phyloP scores from a whole-genome alignment of 179 eudicot species.

The Gypsophila paniculata region DNA sequence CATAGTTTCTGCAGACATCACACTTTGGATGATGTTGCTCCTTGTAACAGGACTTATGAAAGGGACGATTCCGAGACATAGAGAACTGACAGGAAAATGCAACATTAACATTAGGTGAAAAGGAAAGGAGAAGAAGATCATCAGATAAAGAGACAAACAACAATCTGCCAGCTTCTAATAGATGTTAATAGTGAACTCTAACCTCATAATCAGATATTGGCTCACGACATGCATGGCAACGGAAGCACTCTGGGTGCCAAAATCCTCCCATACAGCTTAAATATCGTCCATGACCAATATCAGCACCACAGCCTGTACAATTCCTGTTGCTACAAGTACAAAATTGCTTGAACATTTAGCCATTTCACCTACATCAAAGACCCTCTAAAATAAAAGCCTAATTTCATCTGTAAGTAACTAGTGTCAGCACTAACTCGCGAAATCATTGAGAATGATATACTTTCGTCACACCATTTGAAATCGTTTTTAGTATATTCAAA shows the following conservation, averaged over 20 bases:
- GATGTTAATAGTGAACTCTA: not conserved
- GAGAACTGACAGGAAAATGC: conserved; percentile 53
- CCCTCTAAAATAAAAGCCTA: not conserved
- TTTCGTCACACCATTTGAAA: conserved; percentile 4
- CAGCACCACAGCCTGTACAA: conserved; percentile 78
- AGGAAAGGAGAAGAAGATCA: conserved; percentile 5
- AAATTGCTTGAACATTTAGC: conserved; percentile 16
- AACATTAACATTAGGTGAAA: not conserved
- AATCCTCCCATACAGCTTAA: conserved; percentile 85
- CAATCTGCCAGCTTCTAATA: conserved; percentile 11
- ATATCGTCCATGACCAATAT: conserved; percentile 78
- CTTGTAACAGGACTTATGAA: conserved; percentile 87
- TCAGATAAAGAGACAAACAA: not conserved
- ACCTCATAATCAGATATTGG: conserved; percentile 97
- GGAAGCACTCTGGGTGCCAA: conserved; percentile 97
- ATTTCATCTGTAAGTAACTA: not conserved
- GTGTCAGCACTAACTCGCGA: not conserved
- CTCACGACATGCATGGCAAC: conserved; percentile 65
- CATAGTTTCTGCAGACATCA: conserved; percentile 80
- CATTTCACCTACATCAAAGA: conserved; percentile 14
- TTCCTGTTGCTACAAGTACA: conserved; percentile 32
- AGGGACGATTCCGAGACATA: conserved; percentile 78
- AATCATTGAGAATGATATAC: not conserved
- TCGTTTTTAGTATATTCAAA: not conserved
- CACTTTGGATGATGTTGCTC: conserved; percentile 86